Evolutionary conservation across 2,329 filamentous ascomycete species (phyloP).

Genomic region (Ophiostoma populinum): DNA sequence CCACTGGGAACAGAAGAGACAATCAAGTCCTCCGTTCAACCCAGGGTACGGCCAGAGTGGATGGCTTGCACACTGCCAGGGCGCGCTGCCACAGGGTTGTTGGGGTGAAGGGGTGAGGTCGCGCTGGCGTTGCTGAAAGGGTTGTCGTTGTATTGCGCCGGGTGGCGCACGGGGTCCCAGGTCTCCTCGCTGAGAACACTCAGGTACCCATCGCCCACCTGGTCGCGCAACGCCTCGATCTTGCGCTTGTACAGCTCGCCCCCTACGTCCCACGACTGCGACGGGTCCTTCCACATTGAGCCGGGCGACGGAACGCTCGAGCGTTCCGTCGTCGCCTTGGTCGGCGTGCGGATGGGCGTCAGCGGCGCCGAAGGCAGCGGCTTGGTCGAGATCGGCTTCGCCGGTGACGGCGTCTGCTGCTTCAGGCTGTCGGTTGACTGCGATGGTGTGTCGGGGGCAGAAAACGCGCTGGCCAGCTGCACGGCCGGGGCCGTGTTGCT

Average conservation of each 20-base stretch:
- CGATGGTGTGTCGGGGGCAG: neutral
- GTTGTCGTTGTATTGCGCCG: constrained; percentile 21
- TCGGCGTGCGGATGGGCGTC: constrained; percentile 6
- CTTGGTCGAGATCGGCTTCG: neutral
- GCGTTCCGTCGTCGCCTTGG: neutral
- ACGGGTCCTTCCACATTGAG: constrained; percentile 21
- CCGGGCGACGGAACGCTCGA: neutral
- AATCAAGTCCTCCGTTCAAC: too few relatives aligned
- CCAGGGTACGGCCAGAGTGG: constrained; percentile 34
- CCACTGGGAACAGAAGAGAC: too few relatives aligned
- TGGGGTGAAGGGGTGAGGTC: constrained; percentile 21
- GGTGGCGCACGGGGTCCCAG: constrained; percentile 30
- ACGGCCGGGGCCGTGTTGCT: neutral
- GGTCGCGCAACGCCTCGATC: constrained; percentile 69
- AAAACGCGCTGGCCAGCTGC: neutral
- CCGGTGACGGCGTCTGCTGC: neutral
- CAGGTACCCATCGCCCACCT: constrained; percentile 76
- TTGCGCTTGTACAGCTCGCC: constrained; percentile 75
- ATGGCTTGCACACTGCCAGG: constrained; percentile 28
- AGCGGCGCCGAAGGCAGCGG: neutral
- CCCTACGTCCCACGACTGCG: constrained; percentile 47
- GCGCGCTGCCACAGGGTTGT: constrained; percentile 20
- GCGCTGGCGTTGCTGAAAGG: constrained; percentile 20
- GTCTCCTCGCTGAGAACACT: constrained; percentile 68
- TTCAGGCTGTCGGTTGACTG: neutral